Base-by-base conservation (phyloP, 257 asterid genomes). In the Rubia yunnanensis region DNA sequence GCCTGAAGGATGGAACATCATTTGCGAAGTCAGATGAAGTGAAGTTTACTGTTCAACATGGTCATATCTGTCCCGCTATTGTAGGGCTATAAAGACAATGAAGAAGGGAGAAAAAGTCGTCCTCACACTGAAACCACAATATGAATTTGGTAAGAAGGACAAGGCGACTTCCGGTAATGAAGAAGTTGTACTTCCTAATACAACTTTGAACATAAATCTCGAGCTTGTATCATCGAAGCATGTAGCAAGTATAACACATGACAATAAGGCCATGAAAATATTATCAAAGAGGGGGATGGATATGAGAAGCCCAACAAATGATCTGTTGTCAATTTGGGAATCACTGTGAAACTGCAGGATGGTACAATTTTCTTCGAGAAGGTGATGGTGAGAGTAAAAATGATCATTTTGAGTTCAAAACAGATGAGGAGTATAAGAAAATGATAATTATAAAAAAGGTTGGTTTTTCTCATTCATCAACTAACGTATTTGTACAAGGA, bases 81-180 rank as follows among this genome's bases (percentile, higher is more conserved):
- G 73, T 54, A 80, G 70, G 75, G 84, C 91, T 46, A 82, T 85
- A 70, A 85, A 85, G 70, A 82, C 91, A 46, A 85, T 85, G 88
- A 85, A 82, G 78, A 85, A 74, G 64, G 86, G 84, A 13, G 86
- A 85, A 70, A 85, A 74, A 76, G 91, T 76, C 49, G 75, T 76
- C 10, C 61, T 84, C 15, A 70, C 84, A 1, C 86, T 85, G 56
- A 85, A 82, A 70, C 91, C 91, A 13, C 84, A 82, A 64, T 85
- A 86, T 82, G 70, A 88, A 14, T 85, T 82, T 76, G 88, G 86
- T 18, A 84, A 82, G 70, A 82, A 80, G 73, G 88, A 86, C 23
- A 84, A 60, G 53, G 77, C 78, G 1, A 80, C 86, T 10, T 73
- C 80, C 72, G 79, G 76, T 8, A 75, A 72, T 59, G 78, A 63